Conservation (phyloP, 106 monocot species). For the Triglochin maritima region DNA sequence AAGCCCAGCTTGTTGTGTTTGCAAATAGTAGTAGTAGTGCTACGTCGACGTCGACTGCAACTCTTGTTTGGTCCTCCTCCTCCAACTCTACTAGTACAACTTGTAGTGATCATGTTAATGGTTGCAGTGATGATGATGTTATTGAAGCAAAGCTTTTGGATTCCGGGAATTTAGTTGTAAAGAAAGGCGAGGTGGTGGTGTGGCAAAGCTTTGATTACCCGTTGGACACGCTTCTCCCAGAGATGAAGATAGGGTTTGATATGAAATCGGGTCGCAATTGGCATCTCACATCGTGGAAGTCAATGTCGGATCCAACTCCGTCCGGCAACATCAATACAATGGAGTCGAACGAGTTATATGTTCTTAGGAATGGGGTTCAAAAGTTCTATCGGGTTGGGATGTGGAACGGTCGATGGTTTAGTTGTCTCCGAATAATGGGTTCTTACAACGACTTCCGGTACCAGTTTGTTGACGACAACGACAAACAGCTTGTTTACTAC, state of each 20-base stretch:
- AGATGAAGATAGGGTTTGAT: slow-evolving; percentile 20
- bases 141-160: slow-evolving; percentile 18
- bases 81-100: not conserved
- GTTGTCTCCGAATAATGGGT: not conserved
- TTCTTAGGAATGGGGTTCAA: not conserved
- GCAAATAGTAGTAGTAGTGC: not conserved
- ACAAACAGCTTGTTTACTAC: not conserved
- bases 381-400: slow-evolving; percentile 2
- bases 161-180: slow-evolving; percentile 20
- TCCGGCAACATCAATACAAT: not conserved
- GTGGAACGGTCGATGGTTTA: slow-evolving; percentile 14
- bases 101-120: not conserved
- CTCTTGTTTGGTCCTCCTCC: slow-evolving; percentile 7
- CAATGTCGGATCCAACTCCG: slow-evolving; percentile 6
- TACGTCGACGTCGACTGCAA: not conserved
- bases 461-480: not conserved
- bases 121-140: too few relatives aligned
- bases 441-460: not conserved
- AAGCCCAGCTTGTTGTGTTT: not conserved
- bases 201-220: slow-evolving; percentile 43
- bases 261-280: not conserved
- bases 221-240: slow-evolving; percentile 19
- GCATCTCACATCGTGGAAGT: slow-evolving; percentile 14
- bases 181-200: not conserved
- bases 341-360: slow-evolving; percentile 1